A percentile compares a stretch with the other conserved stretches of the same genome.
phyloP scores from a whole-genome alignment of 1,284 basidiomycete species.

The Papiliotrema nemorosa region DNA sequence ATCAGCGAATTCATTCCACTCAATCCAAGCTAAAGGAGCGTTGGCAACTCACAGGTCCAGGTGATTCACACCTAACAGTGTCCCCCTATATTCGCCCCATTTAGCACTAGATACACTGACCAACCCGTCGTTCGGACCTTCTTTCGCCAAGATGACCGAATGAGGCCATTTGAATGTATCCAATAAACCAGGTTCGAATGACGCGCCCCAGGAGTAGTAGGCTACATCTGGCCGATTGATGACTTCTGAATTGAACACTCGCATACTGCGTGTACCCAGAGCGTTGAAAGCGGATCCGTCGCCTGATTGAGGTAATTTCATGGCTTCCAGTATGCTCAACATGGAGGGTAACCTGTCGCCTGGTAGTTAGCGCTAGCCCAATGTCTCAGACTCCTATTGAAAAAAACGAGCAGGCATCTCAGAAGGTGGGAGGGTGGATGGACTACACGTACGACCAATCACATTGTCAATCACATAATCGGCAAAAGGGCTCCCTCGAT shows the following conservation, averaged over 20 bases:
- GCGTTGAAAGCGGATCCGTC: slow-evolving; percentile 88
- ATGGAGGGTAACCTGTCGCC: slow-evolving; percentile 48
- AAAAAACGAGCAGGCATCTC: no score
- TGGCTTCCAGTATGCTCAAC: slow-evolving; percentile 57
- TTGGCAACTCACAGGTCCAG: slow-evolving; percentile 63
- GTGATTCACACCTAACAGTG: slow-evolving; percentile 84
- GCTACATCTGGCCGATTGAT: slow-evolving; percentile 70
- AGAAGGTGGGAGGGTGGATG: no score
- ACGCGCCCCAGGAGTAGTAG: slow-evolving; percentile 92
- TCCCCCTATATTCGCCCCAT: slow-evolving; percentile 76
- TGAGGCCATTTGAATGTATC: slow-evolving; percentile 85
- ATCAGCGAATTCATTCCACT: not conserved
- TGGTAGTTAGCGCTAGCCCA: slow-evolving; percentile 16
- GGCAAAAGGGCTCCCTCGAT: slow-evolving; percentile 88
- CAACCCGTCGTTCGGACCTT: slow-evolving; percentile 91
- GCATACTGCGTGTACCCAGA: slow-evolving; percentile 81
- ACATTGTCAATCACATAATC: slow-evolving; percentile 83
- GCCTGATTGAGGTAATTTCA: slow-evolving; percentile 73
- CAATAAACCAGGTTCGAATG: slow-evolving; percentile 78
- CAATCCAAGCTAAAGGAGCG: not conserved
- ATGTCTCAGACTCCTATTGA: no score
- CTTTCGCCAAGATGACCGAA: slow-evolving; percentile 76
- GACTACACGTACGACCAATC: slow-evolving; percentile 54
- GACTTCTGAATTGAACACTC: slow-evolving; percentile 77
- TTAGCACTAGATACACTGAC: slow-evolving; percentile 83